phyloP scores from a whole-genome alignment of 2,329 filamentous ascomycete genomes.

The Apiospora koreana region DNA sequence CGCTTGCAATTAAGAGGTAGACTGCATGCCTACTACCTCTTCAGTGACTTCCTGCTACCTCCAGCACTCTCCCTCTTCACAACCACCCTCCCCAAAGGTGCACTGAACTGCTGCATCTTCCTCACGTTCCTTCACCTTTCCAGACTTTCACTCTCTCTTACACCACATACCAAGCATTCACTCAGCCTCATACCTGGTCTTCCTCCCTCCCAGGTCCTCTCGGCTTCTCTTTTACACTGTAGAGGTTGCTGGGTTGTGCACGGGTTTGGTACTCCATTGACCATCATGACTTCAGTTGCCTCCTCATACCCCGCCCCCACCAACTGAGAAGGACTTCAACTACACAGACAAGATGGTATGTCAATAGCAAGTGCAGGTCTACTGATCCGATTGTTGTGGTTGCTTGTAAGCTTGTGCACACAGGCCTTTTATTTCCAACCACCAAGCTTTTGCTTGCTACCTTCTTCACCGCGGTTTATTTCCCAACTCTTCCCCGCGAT shows the following conservation, averaged over 20 bases:
- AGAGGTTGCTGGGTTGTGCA: background rate
- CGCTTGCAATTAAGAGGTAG: background rate
- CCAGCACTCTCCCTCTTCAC: too few relatives aligned
- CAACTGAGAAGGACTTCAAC: background rate
- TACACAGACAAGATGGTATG: conserved; percentile 21
- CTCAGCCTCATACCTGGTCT: background rate
- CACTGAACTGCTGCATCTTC: background rate
- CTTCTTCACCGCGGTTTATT: background rate
- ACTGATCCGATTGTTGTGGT: background rate
- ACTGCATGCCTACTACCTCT: background rate
- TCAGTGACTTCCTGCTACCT: background rate
- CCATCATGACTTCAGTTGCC: background rate
- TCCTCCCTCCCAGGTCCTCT: background rate
- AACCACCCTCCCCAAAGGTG: background rate
- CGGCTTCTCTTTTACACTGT: background rate
- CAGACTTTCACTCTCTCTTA: background rate
- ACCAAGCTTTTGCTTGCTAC: background rate
- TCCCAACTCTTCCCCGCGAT: background rate
- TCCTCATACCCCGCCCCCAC: background rate
- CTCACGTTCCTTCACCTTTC: too few relatives aligned
- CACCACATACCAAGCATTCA: background rate
- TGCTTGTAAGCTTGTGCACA: conserved; percentile 9
- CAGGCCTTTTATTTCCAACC: background rate
- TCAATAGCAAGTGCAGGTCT: background rate
- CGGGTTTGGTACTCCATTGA: background rate